Evolutionary conservation across 148 eudicot species (phyloP).

Genomic region (Amaranthus palmeri): DNA sequence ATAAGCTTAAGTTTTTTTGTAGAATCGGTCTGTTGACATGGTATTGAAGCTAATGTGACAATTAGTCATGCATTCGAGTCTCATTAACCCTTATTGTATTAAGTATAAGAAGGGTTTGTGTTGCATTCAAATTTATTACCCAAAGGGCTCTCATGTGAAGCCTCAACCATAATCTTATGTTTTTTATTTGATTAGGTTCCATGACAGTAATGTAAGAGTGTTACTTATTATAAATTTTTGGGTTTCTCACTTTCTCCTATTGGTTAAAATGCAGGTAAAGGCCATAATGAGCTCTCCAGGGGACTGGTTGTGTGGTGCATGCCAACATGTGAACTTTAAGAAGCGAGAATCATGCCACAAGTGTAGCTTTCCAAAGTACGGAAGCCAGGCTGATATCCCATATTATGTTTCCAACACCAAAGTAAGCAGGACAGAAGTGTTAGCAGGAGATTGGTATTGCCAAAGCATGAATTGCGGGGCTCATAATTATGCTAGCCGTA

Average conservation of each 20-base stretch:
- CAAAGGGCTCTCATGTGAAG: no score
- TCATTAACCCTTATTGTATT: no score
- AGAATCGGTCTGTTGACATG: no score
- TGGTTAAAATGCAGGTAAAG: slow-evolving; percentile 9
- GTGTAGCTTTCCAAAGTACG: slow-evolving; percentile 68
- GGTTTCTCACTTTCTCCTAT: neutral
- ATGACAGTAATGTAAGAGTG: neutral
- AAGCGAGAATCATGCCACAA: slow-evolving; percentile 79
- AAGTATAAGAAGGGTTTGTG: no score
- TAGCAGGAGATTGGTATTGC: slow-evolving; percentile 90
- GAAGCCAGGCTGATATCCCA: slow-evolving; percentile 41
- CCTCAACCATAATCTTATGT: no score
- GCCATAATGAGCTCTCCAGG: slow-evolving; percentile 58
- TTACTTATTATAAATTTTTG: neutral
- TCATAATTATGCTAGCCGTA: slow-evolving; percentile 79
- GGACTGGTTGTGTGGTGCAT: slow-evolving; percentile 88
- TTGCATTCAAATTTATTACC: no score
- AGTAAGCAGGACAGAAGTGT: slow-evolving; percentile 32
- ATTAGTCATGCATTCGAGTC: no score
- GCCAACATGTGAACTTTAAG: slow-evolving; percentile 85
- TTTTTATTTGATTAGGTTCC: no score
- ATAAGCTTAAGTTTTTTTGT: no score
- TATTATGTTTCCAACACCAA: slow-evolving; percentile 29
- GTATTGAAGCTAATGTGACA: no score
- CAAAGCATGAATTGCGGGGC: slow-evolving; percentile 58